phyloP scores from a whole-genome alignment of 2,329 filamentous ascomycete species.

The Xylariales sp. region DNA sequence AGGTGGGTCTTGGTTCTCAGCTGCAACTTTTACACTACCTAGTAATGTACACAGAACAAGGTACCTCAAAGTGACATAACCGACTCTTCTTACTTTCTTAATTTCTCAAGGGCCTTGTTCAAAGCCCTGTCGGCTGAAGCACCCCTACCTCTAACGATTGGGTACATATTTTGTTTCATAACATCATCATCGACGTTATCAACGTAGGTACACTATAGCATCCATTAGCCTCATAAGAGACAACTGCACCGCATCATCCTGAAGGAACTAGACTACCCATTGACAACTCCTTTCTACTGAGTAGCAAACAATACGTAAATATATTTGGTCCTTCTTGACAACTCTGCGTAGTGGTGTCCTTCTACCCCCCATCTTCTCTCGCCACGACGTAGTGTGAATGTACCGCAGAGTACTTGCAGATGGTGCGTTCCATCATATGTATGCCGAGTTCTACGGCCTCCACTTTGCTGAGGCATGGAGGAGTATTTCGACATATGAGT shows the following conservation, averaged over 20 bases:
- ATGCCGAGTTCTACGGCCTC: constrained; percentile 38
- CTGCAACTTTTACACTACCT: constrained; percentile 3
- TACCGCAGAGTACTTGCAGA: constrained; percentile 37
- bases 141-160: too few relatives aligned
- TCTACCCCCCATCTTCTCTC: constrained; percentile 5
- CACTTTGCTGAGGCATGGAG: constrained; percentile 40
- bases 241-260: background rate
- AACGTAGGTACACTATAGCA: too few relatives aligned
- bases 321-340: background rate
- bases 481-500: constrained; percentile 39
- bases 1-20: constrained; percentile 25
- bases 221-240: background rate
- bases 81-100: constrained; percentile 13
- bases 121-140: constrained; percentile 21
- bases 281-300: background rate
- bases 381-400: constrained; percentile 9
- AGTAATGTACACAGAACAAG: constrained; percentile 10
- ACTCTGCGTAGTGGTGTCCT: constrained; percentile 1
- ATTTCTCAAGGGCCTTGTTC: constrained; percentile 19
- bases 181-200: background rate
- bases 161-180: constrained; percentile 26
- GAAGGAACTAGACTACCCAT: background rate
- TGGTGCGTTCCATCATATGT: constrained; percentile 42
- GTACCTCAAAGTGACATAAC: constrained; percentile 32
- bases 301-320: background rate